Conservation (phyloP, 495 filamentous ascomycete species). For the Apiosordaria backusii region DNA sequence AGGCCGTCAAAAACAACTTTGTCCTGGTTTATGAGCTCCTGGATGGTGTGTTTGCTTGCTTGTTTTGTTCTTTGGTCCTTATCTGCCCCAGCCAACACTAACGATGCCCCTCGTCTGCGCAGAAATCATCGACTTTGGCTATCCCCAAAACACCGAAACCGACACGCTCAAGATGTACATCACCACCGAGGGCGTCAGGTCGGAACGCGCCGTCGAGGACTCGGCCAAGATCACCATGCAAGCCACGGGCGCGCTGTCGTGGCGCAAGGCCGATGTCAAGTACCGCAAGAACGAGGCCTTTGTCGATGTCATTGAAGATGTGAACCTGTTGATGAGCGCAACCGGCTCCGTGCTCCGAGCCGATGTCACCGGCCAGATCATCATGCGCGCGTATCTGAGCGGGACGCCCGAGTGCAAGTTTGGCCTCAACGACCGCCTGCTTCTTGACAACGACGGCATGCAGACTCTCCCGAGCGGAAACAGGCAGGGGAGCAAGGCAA, state of each 20-base stretch:
- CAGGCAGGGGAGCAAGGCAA: conserved; percentile 72
- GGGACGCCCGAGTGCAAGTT: conserved; percentile 99
- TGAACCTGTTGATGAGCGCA: conserved; percentile 97
- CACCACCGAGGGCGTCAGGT: conserved; percentile 98
- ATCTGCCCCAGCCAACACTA: not conserved
- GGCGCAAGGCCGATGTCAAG: conserved; percentile 94
- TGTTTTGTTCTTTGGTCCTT: not conserved
- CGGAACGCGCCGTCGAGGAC: conserved; percentile 85
- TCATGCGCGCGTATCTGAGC: conserved; percentile 97
- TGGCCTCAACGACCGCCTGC: conserved; percentile 91
- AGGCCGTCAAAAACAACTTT: conserved; percentile 99
- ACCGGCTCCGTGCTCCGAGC: conserved; percentile 92
- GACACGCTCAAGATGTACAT: conserved; percentile 99
- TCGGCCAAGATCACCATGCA: conserved; percentile 98
- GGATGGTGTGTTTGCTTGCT: conserved; percentile 65
- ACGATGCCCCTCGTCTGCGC: not conserved
- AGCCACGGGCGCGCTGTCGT: conserved; percentile 94
- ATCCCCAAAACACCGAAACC: conserved; percentile 98
- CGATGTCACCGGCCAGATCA: conserved; percentile 95
- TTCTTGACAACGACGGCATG: conserved; percentile 76
- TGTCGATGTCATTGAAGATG: conserved; percentile 98
- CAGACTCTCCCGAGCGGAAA: conserved; percentile 65
- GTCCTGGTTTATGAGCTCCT: conserved; percentile 97
- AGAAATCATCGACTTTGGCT: conserved; percentile 99
- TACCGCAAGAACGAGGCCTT: conserved; percentile 99